Evolutionary conservation across 352 stramenopile species (phyloP).

Genomic region (Pythium apleroticum): DNA sequence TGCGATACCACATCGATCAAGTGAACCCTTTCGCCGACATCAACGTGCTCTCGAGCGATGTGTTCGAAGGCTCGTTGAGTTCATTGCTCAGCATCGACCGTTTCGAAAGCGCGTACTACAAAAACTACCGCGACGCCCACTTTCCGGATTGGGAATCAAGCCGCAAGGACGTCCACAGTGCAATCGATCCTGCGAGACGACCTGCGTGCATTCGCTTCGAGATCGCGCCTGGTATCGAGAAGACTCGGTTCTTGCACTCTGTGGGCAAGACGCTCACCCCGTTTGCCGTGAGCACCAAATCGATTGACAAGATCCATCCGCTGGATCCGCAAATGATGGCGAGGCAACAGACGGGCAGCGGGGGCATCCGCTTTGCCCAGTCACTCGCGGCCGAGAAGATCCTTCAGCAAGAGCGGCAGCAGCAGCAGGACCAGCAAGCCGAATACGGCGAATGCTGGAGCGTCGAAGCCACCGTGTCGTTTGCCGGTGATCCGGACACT

Average conservation of each 20-base stretch:
- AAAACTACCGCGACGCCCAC: constrained; percentile 44
- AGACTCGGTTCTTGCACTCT: constrained; percentile 51
- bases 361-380: constrained; percentile 55
- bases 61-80: constrained; percentile 64
- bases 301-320: constrained; percentile 44
- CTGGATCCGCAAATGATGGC: constrained; percentile 29
- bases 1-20: constrained; percentile 70
- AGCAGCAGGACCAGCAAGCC: constrained; percentile 2
- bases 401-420: constrained; percentile 12
- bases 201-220: constrained; percentile 48
- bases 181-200: constrained; percentile 27
- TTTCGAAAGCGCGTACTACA: constrained; percentile 63
- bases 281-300: constrained; percentile 44
- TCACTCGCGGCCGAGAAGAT: constrained; percentile 48
- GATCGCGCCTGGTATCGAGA: constrained; percentile 50
- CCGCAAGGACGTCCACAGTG: constrained; percentile 21
- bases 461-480: constrained; percentile 52
- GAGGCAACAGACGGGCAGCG: constrained; percentile 6
- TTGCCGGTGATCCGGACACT: constrained; percentile 41
- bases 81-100: constrained; percentile 51
- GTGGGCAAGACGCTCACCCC: constrained; percentile 49
- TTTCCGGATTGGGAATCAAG: constrained; percentile 41
- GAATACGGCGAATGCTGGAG: constrained; percentile 45
- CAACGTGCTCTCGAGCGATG: constrained; percentile 55
- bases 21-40: constrained; percentile 73